phyloP scores from a whole-genome alignment of 495 filamentous ascomycete species.

The Penicillium fimorum region DNA sequence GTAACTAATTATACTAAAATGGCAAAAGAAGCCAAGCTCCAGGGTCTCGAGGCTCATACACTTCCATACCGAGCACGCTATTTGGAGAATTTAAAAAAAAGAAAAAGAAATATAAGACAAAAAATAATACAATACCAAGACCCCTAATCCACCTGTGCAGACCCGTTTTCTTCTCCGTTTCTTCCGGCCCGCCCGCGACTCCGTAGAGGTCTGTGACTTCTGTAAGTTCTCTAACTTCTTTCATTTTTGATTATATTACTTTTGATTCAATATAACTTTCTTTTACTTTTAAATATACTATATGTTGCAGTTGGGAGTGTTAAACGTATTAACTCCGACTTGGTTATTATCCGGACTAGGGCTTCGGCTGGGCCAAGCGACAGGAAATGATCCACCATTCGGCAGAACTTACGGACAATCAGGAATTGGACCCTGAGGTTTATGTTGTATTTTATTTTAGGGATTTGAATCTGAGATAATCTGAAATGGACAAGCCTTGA shows the following conservation, averaged over 20 bases:
- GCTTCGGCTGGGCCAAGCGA: slow-evolving; percentile 30
- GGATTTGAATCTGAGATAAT: neutral
- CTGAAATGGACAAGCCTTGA: slow-evolving; percentile 6
- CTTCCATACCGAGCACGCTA: slow-evolving; percentile 15
- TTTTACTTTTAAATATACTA: neutral
- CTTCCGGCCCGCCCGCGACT: slow-evolving; percentile 26
- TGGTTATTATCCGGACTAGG: slow-evolving; percentile 24
- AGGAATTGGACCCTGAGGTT: slow-evolving; percentile 5
- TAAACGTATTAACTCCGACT: slow-evolving; percentile 9
- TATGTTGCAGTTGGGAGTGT: neutral
- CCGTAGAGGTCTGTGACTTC: slow-evolving; percentile 19
- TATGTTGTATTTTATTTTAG: neutral
- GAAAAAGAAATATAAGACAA: slow-evolving; percentile 4
- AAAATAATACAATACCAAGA: slow-evolving; percentile 17
- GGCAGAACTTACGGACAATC: slow-evolving; percentile 29
- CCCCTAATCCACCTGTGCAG: slow-evolving; percentile 31
- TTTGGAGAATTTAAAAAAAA: slow-evolving; percentile 8
- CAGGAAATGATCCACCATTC: slow-evolving; percentile 15
- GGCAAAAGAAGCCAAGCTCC: slow-evolving; percentile 29
- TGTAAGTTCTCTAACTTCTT: neutral
- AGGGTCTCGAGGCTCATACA: slow-evolving; percentile 28
- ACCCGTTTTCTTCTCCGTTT: slow-evolving; percentile 31
- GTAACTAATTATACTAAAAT: slow-evolving; percentile 24
- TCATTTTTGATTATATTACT: neutral
- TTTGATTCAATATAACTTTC: neutral